Base-by-base conservation (phyloP, 208 protist genomes). In the Strigomonas galati region DNA sequence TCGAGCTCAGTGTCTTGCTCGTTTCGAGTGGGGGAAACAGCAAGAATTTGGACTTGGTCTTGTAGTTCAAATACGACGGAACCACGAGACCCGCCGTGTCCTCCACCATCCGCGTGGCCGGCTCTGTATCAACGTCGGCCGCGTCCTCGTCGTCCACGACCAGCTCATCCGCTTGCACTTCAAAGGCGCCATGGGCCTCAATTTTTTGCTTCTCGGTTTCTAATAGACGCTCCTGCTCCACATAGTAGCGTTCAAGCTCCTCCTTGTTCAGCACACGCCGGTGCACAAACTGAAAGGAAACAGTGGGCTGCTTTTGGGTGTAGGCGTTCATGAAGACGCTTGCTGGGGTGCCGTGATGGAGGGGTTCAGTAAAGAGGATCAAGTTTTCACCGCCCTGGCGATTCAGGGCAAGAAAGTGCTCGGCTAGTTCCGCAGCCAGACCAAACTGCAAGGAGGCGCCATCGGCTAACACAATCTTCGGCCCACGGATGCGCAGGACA, bases 211-310 rank as follows among this genome's bases (percentile, higher is more conserved):
- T 73, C 46, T 80, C 62, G 55, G 77, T 76, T 67, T 92, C 83
- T 37, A 81, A 28, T 24, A 85, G 82, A 49, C 68, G 69, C 62
- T 94, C 89, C 17, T 83, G 60, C 58, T 81, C 68, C 23, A 94
- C 54, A 73, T 94, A 96, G 72, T 92, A 96, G 71, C 89, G 79
- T 67, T 93, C 87, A 44, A 96, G 65, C 64, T 96, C 87, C 65
- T 92, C 91, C 23, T 79, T 85, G 49, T 74, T 85, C 5, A 96
- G 72, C 2, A 74, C 76, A 12, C 67, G 79, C 27, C 90, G 82
- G 15, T 72, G 74, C 17, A 70, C 78, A 56, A 82, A 82, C 0
- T 48, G 48, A 40, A 40, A 40, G 10, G 35, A 40, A 40, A 40
- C 35, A 40, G 7, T 4, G 7, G 4, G 7, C 35, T 40, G 35